Conservation (phyloP, 2,329 filamentous ascomycete genomes). For the Delphinella strobiligena region DNA sequence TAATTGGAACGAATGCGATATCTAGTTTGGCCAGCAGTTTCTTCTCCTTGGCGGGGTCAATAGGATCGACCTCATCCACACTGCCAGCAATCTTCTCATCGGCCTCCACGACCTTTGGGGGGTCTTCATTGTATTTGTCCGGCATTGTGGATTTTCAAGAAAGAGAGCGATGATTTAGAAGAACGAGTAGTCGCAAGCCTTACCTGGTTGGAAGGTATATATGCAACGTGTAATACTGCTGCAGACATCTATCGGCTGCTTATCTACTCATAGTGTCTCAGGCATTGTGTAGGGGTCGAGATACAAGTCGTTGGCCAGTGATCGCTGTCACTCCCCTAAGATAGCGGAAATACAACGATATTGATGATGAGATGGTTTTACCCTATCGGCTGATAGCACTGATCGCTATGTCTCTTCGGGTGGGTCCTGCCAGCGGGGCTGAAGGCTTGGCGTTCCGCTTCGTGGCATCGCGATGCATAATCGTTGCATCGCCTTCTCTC, state of each 20-base stretch:
- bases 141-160: conserved; percentile 3
- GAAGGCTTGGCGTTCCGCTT: too few species aligned
- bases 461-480: too few species aligned
- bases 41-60: conserved; percentile 35
- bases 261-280: not conserved
- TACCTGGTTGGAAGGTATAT: too few species aligned
- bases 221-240: too few species aligned
- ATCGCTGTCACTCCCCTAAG: not conserved
- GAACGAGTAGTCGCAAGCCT: too few species aligned
- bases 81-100: conserved; percentile 2
- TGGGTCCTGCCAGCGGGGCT: too few species aligned
- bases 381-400: not conserved
- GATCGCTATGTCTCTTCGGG: not conserved
- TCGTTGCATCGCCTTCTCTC: too few species aligned
- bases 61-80: conserved; percentile 8
- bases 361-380: not conserved
- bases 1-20: conserved; percentile 36
- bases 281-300: not conserved
- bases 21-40: conserved; percentile 38
- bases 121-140: conserved; percentile 2
- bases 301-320: too few species aligned
- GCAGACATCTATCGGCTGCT: too few species aligned
- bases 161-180: too few species aligned
- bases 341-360: not conserved
- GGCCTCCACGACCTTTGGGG: not conserved